These are phyloP conservation scores for Lepidium aucheri DNA, from an alignment of 345 rosid species.

Conservation along the genomic window DNA sequence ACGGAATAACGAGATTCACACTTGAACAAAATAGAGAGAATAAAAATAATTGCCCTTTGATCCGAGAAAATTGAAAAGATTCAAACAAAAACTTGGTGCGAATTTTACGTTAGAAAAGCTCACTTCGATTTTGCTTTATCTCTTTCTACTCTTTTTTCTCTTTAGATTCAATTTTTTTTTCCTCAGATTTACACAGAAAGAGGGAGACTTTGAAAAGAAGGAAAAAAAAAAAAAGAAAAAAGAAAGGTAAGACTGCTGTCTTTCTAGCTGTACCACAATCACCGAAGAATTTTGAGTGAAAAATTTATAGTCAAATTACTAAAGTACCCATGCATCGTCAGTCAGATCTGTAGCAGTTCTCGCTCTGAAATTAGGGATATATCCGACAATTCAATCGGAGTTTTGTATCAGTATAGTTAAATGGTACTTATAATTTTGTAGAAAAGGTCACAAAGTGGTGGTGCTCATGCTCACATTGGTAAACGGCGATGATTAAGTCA, in stretches of 20 bases:
- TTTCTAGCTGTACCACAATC: slow-evolving; percentile 10
- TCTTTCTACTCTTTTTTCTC: neutral
- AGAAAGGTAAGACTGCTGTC: slow-evolving; percentile 22
- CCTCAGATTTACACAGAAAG: neutral
- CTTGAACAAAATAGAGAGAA: neutral
- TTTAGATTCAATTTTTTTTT: slow-evolving; percentile 5
- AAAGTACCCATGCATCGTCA: neutral
- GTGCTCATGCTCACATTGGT: slow-evolving; percentile 22
- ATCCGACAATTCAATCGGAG: neutral
- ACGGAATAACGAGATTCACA: neutral
- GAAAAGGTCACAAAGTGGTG: slow-evolving; percentile 22
- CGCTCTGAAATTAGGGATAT: neutral
- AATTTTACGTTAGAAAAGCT: neutral
- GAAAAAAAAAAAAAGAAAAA: neutral
- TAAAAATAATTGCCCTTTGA: neutral
- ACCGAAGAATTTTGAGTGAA: slow-evolving; percentile 8
- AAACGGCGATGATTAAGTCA: slow-evolving; percentile 11
- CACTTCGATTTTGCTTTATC: neutral
- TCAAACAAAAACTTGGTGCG: neutral
- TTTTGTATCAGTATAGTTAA: neutral
- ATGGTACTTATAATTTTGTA: slow-evolving; percentile 5
- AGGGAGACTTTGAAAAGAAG: neutral
- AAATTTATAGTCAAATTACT: neutral
- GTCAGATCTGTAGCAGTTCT: neutral
- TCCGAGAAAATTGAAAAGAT: neutral